Evolutionary conservation across 2,329 filamentous ascomycete genomes (phyloP), one percentile per base, ranked within the genome.

Genomic region (Epichloe glyceriae): DNA sequence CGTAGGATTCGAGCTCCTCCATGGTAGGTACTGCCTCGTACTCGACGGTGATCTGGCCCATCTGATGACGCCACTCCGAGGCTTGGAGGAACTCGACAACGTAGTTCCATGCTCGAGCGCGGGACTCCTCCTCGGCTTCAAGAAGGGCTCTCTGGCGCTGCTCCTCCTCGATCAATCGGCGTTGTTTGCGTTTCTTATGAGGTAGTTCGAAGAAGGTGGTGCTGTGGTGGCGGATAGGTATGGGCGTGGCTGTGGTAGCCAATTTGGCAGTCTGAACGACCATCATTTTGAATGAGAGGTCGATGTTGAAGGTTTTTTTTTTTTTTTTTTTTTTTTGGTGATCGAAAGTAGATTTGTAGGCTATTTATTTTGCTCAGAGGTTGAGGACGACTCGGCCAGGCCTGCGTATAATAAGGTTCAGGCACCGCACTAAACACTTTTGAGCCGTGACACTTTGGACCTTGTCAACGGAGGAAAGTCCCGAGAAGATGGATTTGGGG

Each of bases 11-110:
- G 33, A 68, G 62, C 54, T 66, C 63, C 30, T 62, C 56, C 53
- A 67, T 62, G 48, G 61, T 60, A 14, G 66, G 66, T 3, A 68
- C 60, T 17, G 53, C 59, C 3, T 67, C 65, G 55, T 58, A 60
- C 20, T 61, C 57, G 51, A 68, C 65, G 49, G 61, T 59, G 52
- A 68, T 67, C 26, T 60, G 63, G 49, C 64, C 62, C 45, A 58
- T 55, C 52, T 63, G 62, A 33, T 60, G 62, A 47, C 53, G 57
- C 64, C 60, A 68, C 30, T 57, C 43, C 10, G 60, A 64, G 35
- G 50, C 57, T 12, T 61, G 52, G 15, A 65, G 53, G 47, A 64
- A 68, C 49, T 59, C 58, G 39, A 59, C 51, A 52, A 68, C 59
- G 53, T 64, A 68, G 49, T 64, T 54, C 54, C 54, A 60, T 5